A percentile compares a stretch with the other conserved stretches of the same genome.
Conservation (phyloP, 1,139 yeast species). For the Magnusiomyces clavatus region DNA sequence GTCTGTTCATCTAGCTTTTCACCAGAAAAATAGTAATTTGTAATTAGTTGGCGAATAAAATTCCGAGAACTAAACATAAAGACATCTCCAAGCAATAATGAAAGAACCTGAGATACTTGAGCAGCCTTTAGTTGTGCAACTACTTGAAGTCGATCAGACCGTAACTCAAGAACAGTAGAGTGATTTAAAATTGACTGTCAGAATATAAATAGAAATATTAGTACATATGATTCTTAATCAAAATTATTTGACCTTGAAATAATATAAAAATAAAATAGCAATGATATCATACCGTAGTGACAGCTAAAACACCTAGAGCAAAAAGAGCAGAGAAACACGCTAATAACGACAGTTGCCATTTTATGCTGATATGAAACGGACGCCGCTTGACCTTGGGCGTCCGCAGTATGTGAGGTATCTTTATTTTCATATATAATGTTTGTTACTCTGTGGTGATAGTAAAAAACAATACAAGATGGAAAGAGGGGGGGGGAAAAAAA, state of each 20-base stretch:
- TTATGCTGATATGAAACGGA: conserved; percentile 27
- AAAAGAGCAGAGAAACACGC: conserved; percentile 67
- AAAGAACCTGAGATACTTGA: conserved; percentile 64
- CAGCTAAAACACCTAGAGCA: conserved; percentile 61
- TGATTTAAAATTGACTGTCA: conserved; percentile 50
- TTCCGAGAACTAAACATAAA: conserved; percentile 24
- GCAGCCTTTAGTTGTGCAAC: conserved; percentile 77
- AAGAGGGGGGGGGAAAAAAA: too few species aligned
- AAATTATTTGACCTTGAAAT: too few species aligned
- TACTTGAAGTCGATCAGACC: conserved; percentile 65
- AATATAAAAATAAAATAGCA: conserved; percentile 4
- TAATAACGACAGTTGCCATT: conserved; percentile 60
- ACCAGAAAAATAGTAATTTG: conserved; percentile 17
- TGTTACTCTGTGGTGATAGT: too few species aligned
- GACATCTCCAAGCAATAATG: conserved; percentile 55
- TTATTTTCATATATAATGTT: too few species aligned
- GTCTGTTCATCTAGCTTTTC: conserved; percentile 13
- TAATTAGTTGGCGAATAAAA: conserved; percentile 26
- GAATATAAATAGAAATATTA: conserved; percentile 24
- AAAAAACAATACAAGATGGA: too few species aligned
- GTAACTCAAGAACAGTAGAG: conserved; percentile 48
- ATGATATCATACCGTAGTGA: conserved; percentile 46
- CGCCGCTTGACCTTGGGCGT: conserved; percentile 3
- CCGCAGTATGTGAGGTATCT: not conserved
- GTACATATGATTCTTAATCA: too few species aligned